These are phyloP conservation scores for Pleurostoma richardsiae DNA, from an alignment of 2,329 filamentous ascomycete species.

Conservation along the genomic window DNA sequence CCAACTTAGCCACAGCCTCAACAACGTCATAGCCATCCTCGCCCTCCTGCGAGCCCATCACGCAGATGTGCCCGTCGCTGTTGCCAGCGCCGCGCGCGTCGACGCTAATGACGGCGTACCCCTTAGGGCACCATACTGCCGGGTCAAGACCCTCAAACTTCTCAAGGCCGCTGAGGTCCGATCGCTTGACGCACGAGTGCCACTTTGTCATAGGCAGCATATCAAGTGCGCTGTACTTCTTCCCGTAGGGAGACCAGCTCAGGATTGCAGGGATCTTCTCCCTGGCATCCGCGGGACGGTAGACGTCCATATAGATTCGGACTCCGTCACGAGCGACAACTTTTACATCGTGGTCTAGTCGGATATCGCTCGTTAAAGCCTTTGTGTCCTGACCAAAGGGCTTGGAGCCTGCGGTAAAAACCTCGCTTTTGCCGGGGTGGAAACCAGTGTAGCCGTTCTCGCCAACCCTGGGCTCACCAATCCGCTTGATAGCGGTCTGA, in stretches of 20 bases:
- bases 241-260: conserved; percentile 38
- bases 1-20: conserved; percentile 19
- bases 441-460: conserved; percentile 34
- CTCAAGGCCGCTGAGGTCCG: conserved; percentile 13
- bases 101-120: conserved; percentile 21
- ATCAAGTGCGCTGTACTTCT: conserved; percentile 31
- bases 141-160: conserved; percentile 24
- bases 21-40: conserved; percentile 19
- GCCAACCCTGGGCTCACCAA: conserved; percentile 23
- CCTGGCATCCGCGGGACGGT: conserved; percentile 26
- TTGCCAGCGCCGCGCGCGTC: conserved; percentile 20
- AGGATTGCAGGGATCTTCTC: conserved; percentile 35
- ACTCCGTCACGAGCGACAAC: conserved; percentile 33
- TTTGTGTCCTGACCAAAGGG: conserved; percentile 21
- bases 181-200: conserved; percentile 27
- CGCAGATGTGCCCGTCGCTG: conserved; percentile 17
- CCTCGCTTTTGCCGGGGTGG: conserved; percentile 27
- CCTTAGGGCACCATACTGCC: conserved; percentile 18
- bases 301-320: conserved; percentile 36
- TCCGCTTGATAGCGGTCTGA: conserved; percentile 12
- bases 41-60: conserved; percentile 15
- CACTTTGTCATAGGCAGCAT: conserved; percentile 30
- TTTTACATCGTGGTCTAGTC: conserved; percentile 33
- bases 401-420: conserved; percentile 27
- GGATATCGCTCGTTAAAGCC: conserved; percentile 27